Evolutionary conservation across 495 filamentous ascomycete genomes (phyloP), one percentile per base, ranked within the genome.

Genomic region (Podospora pseudopauciseta): DNA sequence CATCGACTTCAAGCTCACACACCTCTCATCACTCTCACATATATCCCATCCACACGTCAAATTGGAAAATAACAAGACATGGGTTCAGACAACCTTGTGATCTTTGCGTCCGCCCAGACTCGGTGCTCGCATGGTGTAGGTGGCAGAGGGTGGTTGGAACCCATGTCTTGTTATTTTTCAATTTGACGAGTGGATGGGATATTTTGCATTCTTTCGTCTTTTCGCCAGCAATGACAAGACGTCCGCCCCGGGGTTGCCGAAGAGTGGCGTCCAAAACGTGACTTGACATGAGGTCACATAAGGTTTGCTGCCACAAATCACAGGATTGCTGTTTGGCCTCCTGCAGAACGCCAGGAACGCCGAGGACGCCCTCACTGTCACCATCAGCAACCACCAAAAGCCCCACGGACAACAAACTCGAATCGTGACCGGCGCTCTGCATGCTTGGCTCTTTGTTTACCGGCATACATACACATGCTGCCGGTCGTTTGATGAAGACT

Each of bases 181-280:
- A 23, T 23, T 23, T 1, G 23, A 23, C 23, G 23, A 23, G 23
- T 23, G 23, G 23, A 23, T 23, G 23, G 23, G 23, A 23, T 23
- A 23, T 23, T 23, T 23, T 23, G 11, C 34, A 39, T 4, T 6
- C 34, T 39, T 11, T 39, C 34, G 11, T 39, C 11, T 4, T 39
- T 39, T 11, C 11, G 3, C 11, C 15, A 13, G 7, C 9, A 16
- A 11, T 11, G 15, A 13, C 7, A 16, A 49, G 39, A 49, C 23
- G n/a, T 58, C 23, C 55, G 4, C 59, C n/a, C 34, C 61, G 61
- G 61, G 49, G 6, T 63, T 44, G 61, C 61, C 61, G 61, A n/a
- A 32, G 5, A 19, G 61, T 63, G 61, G 61, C 61, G 61, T 63
- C 19, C 32, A 63, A 4, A 34, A 62, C 26, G 23, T 62, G 60